phyloP scores from a whole-genome alignment of 805 yeast species.

The Blastobotrys attinorum region DNA sequence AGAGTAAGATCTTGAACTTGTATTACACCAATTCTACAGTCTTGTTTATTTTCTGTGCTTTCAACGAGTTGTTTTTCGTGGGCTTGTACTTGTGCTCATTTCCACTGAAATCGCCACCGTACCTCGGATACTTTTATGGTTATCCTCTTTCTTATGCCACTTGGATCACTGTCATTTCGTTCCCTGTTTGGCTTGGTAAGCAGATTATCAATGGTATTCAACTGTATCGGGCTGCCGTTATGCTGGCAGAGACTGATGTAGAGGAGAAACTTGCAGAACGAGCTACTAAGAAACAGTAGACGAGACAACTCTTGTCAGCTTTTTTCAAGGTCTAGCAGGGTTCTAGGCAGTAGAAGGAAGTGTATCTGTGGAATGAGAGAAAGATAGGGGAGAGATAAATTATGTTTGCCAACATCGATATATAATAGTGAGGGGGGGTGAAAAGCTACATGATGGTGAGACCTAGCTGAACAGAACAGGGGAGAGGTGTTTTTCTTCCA shows the following conservation, averaged over 20 bases:
- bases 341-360: no score
- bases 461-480: no score
- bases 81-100: constrained; percentile 77
- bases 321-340: no score
- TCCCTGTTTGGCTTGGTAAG: constrained; percentile 87
- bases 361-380: no score
- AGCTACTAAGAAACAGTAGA: not conserved
- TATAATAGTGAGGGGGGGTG: no score
- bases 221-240: constrained; percentile 73
- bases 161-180: constrained; percentile 46
- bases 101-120: constrained; percentile 37
- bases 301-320: no score
- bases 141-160: constrained; percentile 51
- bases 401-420: no score
- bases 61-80: constrained; percentile 87
- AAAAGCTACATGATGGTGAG: no score
- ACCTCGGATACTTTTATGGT: constrained; percentile 29
- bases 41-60: constrained; percentile 81
- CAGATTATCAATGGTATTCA: constrained; percentile 87
- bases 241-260: constrained; percentile 72
- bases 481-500: no score
- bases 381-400: no score
- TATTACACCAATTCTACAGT: constrained; percentile 84
- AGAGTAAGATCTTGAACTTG: constrained; percentile 65
- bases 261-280: constrained; percentile 26